Conservation (phyloP, 2,329 filamentous ascomycete species). For the Chrysoporthe puriensis region DNA sequence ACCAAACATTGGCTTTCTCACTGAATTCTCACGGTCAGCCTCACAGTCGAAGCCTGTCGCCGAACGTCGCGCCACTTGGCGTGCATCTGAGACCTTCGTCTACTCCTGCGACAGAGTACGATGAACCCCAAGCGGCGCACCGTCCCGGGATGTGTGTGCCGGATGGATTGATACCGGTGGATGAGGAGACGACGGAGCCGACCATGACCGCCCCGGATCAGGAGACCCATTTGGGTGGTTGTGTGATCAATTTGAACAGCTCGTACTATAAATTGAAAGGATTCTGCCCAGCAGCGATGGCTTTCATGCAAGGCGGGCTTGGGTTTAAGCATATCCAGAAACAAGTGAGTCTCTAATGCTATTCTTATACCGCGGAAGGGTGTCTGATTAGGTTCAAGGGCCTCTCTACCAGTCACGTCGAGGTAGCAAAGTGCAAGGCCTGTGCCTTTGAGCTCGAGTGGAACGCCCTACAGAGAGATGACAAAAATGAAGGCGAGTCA, state of each 20-base stretch:
- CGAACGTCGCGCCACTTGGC: slow-evolving; percentile 13
- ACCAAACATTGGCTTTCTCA: background rate
- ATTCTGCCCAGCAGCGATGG: slow-evolving; percentile 59
- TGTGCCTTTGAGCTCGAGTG: slow-evolving; percentile 60
- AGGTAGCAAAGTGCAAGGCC: slow-evolving; percentile 55
- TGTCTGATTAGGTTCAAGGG: slow-evolving; percentile 28
- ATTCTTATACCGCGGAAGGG: background rate
- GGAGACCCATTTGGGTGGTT: slow-evolving; percentile 39
- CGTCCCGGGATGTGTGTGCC: slow-evolving; percentile 28
- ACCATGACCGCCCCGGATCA: slow-evolving; percentile 23
- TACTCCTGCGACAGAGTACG: too few relatives aligned
- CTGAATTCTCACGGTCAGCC: slow-evolving; percentile 16
- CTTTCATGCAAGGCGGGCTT: slow-evolving; percentile 50
- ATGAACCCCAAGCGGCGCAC: slow-evolving; percentile 2
- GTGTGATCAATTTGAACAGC: slow-evolving; percentile 48
- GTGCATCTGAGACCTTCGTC: background rate
- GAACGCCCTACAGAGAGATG: slow-evolving; percentile 54
- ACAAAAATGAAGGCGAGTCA: slow-evolving; percentile 51
- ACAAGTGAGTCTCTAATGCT: slow-evolving; percentile 42
- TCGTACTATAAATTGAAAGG: slow-evolving; percentile 58
- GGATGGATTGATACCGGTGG: slow-evolving; percentile 44
- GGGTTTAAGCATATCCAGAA: slow-evolving; percentile 57
- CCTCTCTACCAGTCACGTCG: slow-evolving; percentile 40
- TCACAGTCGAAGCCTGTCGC: background rate
- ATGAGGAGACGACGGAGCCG: slow-evolving; percentile 33